These are phyloP conservation scores for Trichoderma parareesei DNA, from an alignment of 495 filamentous ascomycete species.

Conservation along the genomic window DNA sequence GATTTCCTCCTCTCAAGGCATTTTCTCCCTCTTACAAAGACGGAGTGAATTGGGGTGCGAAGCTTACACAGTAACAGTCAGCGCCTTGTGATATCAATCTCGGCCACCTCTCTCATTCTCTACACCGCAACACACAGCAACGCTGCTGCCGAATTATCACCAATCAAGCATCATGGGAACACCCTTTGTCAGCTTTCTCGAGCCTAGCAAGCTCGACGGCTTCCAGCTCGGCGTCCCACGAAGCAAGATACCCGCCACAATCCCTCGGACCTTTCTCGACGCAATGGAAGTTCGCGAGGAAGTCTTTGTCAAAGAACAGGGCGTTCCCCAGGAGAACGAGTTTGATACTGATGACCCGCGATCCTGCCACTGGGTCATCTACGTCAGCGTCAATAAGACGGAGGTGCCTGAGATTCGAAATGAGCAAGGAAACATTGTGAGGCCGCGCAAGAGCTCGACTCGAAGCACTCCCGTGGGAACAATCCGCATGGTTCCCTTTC, in stretches of 20 bases:
- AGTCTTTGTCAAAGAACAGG: constrained; percentile 76
- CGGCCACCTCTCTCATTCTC: neutral
- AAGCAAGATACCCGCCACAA: constrained; percentile 34
- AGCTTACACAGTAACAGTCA: neutral
- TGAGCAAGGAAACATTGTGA: constrained; percentile 19
- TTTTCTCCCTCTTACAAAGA: neutral
- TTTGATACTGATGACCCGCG: constrained; percentile 71
- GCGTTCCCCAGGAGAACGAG: constrained; percentile 57
- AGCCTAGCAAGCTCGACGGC: constrained; percentile 34
- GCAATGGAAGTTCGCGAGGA: constrained; percentile 67
- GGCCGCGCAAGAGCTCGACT: constrained; percentile 30
- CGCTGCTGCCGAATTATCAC: neutral
- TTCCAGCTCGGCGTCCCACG: constrained; percentile 36
- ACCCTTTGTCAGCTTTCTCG: constrained; percentile 41
- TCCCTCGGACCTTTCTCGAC: constrained; percentile 59
- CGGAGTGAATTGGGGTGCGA: neutral
- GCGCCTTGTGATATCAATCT: neutral
- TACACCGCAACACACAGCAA: neutral
- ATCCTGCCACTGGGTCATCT: constrained; percentile 75
- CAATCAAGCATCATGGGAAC: constrained; percentile 24
- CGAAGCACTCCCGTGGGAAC: constrained; percentile 53
- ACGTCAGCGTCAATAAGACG: constrained; percentile 44
- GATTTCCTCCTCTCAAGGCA: neutral
- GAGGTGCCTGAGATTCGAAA: constrained; percentile 27
- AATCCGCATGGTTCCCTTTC: constrained; percentile 71